A percentile compares a stretch with the other conserved stretches of the same genome.
These are phyloP conservation scores for Paracamarosporium sp. DNA, from an alignment of 2,329 filamentous ascomycete species.

Conservation along the genomic window DNA sequence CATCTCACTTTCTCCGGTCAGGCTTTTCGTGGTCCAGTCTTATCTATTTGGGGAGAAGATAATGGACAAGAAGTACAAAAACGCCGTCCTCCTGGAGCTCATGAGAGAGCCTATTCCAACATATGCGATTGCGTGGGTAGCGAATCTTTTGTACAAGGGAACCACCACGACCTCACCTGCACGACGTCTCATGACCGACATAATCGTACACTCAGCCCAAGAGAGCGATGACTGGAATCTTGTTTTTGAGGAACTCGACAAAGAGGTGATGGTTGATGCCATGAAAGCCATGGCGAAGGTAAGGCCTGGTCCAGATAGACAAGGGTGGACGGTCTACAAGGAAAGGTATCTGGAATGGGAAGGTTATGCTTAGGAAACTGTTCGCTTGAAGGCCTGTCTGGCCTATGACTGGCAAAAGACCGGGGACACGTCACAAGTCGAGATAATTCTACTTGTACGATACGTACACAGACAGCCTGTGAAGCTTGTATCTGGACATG, in stretches of 20 bases:
- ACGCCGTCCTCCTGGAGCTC: slow-evolving; percentile 17
- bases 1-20: neutral
- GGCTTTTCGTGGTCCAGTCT: slow-evolving; percentile 12
- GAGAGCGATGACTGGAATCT: neutral
- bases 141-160: neutral
- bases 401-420: no score
- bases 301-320: neutral
- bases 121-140: neutral
- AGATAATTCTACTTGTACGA: no score
- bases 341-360: neutral
- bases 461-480: no score
- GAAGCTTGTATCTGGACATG: no score
- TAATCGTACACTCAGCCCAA: neutral
- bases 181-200: neutral
- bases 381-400: no score
- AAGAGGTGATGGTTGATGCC: neutral
- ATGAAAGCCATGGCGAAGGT: neutral
- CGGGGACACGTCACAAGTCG: no score
- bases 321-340: neutral
- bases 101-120: neutral
- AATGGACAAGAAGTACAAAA: slow-evolving; percentile 29
- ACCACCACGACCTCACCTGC: neutral
- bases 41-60: slow-evolving; percentile 31
- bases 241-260: neutral
- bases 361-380: neutral